Evolutionary conservation across 257 asterid species (phyloP).

Genomic region (Petunia secreta): DNA sequence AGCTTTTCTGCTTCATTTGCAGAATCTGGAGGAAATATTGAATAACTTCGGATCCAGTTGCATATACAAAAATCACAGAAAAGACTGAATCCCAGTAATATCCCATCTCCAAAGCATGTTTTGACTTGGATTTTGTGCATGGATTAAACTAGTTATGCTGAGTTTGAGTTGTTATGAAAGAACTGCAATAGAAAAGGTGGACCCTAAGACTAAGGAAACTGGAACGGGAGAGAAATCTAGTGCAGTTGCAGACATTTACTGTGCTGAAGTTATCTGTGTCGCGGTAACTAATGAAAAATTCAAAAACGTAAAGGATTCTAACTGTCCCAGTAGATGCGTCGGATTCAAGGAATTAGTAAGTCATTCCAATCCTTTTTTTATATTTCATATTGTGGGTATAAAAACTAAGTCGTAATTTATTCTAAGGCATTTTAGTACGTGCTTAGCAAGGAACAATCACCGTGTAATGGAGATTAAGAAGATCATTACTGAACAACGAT

Average conservation of each 20-base stretch:
- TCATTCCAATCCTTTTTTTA: neutral
- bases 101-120: neutral
- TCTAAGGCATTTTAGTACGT: neutral
- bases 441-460: neutral
- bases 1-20: constrained; percentile 1
- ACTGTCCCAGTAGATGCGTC: neutral
- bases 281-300: neutral
- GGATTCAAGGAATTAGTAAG: neutral
- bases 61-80: neutral
- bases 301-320: neutral
- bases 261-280: neutral
- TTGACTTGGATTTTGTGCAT: neutral
- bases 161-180: neutral
- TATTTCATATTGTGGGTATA: neutral
- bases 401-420: neutral
- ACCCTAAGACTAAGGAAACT: neutral
- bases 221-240: neutral
- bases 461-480: neutral
- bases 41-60: neutral
- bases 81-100: neutral
- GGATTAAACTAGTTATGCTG: neutral
- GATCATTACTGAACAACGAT: neutral
- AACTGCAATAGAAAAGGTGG: neutral
- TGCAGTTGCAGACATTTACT: neutral
- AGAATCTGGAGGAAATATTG: neutral